phyloP scores from a whole-genome alignment of 768 basidiomycete genomes.

The Phylloporus rhodoxanthus region DNA sequence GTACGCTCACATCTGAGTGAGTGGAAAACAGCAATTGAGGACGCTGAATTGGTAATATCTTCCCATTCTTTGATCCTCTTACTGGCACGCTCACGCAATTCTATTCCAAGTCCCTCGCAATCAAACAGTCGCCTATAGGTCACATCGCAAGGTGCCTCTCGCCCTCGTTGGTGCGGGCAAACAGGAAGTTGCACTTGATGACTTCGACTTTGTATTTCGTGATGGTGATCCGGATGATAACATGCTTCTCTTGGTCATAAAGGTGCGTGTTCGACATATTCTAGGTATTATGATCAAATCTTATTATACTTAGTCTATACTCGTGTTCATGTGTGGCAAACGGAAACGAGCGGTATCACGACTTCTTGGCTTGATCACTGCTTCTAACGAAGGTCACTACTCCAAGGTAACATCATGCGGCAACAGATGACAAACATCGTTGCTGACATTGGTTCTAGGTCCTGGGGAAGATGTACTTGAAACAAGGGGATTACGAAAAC shows the following conservation, averaged over 20 bases:
- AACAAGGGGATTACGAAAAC: too few relatives aligned
- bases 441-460: background rate
- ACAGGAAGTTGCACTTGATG: background rate
- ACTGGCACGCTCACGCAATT: background rate
- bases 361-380: background rate
- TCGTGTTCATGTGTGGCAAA: background rate
- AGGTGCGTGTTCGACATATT: background rate
- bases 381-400: too few relatives aligned
- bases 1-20: background rate
- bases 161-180: background rate
- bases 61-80: background rate
- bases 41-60: background rate
- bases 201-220: background rate
- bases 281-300: background rate
- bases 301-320: background rate
- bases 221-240: background rate
- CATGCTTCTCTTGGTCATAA: background rate
- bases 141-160: constrained; percentile 1
- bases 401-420: too few relatives aligned
- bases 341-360: background rate
- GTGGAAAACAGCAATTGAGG: background rate
- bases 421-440: background rate
- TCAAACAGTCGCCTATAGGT: background rate
- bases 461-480: too few relatives aligned
- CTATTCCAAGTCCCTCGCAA: background rate